These are phyloP conservation scores for Diaporthe amygdali DNA, from an alignment of 2,329 filamentous ascomycete species.

Conservation along the genomic window DNA sequence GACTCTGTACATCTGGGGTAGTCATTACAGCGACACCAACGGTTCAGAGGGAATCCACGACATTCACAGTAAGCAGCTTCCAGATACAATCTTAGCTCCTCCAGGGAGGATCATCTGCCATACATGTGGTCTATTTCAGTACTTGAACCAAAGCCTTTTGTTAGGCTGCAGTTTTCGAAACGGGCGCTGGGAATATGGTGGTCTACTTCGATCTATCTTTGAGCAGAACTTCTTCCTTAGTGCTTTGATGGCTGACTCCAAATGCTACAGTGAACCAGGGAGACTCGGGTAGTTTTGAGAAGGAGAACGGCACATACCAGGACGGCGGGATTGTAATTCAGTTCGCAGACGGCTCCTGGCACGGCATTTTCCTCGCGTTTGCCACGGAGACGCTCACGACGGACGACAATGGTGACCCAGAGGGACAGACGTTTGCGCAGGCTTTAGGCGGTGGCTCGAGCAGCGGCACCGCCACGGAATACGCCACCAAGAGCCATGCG, in stretches of 20 bases:
- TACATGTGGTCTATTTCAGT: too few species aligned
- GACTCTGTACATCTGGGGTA: constrained; percentile 43
- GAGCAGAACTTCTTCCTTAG: too few species aligned
- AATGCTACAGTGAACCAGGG: constrained; percentile 38
- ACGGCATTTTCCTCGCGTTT: constrained; percentile 45
- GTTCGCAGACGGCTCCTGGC: constrained; percentile 42
- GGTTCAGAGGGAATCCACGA: constrained; percentile 47
- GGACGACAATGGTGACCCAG: constrained; percentile 32
- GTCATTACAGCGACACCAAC: constrained; percentile 34
- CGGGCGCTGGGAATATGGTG: too few species aligned
- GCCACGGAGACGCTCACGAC: constrained; percentile 41
- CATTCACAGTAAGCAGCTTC: too few species aligned
- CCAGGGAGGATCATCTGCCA: too few species aligned
- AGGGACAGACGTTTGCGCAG: constrained; percentile 28
- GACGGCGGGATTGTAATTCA: constrained; percentile 42
- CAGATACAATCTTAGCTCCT: too few species aligned
- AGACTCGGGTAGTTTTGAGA: constrained; percentile 26
- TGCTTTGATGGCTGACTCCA: too few species aligned
- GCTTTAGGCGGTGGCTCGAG: constrained; percentile 18
- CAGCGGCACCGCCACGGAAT: not conserved
- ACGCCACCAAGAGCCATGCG: not conserved
- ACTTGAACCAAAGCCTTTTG: too few species aligned
- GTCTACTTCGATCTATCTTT: too few species aligned
- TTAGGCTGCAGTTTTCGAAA: too few species aligned
- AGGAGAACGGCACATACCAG: constrained; percentile 40